Percentiles rank a stretch among this genome's conserved stretches.
Conservation (phyloP, 768 basidiomycete genomes). For the Boletus pseudo-olivaceus region DNA sequence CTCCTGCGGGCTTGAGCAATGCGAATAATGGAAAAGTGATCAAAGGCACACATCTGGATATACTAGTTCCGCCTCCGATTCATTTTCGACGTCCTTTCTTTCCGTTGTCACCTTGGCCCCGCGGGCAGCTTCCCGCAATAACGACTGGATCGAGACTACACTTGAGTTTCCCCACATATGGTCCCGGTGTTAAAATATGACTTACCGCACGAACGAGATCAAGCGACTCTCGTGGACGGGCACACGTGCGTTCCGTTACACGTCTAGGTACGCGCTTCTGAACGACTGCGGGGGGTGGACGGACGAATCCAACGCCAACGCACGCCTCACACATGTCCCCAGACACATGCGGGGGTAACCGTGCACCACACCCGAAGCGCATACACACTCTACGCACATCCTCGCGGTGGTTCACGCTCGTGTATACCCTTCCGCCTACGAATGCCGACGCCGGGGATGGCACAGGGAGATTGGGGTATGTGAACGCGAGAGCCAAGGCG, state of each 20-base stretch:
- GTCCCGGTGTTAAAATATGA: not conserved
- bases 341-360: not conserved
- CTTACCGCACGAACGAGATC: not conserved
- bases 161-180: not conserved
- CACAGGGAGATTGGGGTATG: not conserved
- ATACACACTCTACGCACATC: conserved; percentile 3
- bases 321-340: conserved; percentile 16
- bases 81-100: not conserved
- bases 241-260: not conserved
- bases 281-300: not conserved
- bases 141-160: not conserved
- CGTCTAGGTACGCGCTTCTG: conserved; percentile 2
- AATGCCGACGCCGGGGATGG: not conserved
- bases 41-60: conserved; percentile 23
- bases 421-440: too few relatives aligned
- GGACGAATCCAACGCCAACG: conserved; percentile 3
- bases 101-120: not conserved
- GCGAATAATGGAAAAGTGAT: not conserved
- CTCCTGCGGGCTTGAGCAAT: conserved; percentile 5
- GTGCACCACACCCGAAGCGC: conserved; percentile 20
- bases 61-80: conserved; percentile 11
- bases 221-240: not conserved
- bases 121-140: not conserved
- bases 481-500: not conserved
- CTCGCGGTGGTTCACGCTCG: not conserved